Conservation (phyloP, 257 asterid species). For the Solanum ossicruentum region DNA sequence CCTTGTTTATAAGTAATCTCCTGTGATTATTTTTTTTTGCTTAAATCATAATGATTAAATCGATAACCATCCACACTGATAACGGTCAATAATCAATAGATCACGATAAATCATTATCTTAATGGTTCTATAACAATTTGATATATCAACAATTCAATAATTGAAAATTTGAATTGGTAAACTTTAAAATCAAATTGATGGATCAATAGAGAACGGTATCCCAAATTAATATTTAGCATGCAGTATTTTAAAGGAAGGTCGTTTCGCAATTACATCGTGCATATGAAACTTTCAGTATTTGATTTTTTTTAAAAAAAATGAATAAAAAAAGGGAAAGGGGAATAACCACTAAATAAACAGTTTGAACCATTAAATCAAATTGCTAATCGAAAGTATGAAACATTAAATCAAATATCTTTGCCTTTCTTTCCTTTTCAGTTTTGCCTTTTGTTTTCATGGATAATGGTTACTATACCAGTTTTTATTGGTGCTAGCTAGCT, state of each 20-base stretch:
- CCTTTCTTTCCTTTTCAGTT: neutral
- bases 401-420: neutral
- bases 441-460: neutral
- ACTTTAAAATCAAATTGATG: too few relatives aligned
- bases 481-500: neutral
- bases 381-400: neutral
- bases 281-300: neutral
- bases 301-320: neutral
- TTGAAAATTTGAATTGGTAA: too few relatives aligned
- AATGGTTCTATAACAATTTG: too few relatives aligned
- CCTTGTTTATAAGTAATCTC: too few relatives aligned
- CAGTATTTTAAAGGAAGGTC: neutral
- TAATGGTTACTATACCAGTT: neutral
- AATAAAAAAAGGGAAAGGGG: neutral
- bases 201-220: neutral
- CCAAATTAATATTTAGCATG: neutral
- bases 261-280: neutral
- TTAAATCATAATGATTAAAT: too few relatives aligned
- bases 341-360: neutral
- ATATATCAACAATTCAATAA: too few relatives aligned
- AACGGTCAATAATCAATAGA: too few relatives aligned
- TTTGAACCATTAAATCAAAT: neutral
- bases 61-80: too few relatives aligned
- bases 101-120: too few relatives aligned
- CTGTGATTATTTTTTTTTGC: too few relatives aligned